A percentile compares a stretch with the other conserved stretches of the same genome.
phyloP scores from a whole-genome alignment of 768 basidiomycete species.

The Lentinula boryana region DNA sequence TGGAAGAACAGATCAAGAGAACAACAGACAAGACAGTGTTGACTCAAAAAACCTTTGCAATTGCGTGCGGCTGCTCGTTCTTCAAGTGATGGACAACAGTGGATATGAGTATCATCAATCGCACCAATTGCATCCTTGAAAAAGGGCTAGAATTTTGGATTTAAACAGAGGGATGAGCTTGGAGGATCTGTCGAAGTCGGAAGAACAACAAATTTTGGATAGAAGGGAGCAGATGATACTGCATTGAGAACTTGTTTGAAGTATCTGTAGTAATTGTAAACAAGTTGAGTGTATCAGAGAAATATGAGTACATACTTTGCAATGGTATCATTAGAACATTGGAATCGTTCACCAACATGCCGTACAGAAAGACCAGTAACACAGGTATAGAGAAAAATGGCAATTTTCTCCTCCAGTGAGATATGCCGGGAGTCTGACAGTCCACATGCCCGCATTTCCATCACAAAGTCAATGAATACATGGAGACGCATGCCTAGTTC shows the following conservation, averaged over 20 bases:
- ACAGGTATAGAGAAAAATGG: conserved; percentile 13
- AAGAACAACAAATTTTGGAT: conserved; percentile 13
- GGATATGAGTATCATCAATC: conserved; percentile 26
- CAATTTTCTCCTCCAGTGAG: conserved; percentile 10
- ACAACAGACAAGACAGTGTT: conserved; percentile 10
- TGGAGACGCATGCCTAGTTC: conserved; percentile 13
- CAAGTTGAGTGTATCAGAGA: no score
- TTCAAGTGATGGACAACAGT: conserved; percentile 13
- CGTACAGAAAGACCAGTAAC: conserved; percentile 12
- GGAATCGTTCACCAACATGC: conserved; percentile 12
- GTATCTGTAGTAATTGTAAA: background rate
- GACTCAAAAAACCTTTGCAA: background rate
- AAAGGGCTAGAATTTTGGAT: conserved; percentile 23
- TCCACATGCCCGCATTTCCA: conserved; percentile 1
- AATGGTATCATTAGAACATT: background rate
- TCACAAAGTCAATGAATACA: conserved; percentile 11
- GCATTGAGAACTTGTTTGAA: conserved; percentile 9
- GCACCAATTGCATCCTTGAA: conserved; percentile 27
- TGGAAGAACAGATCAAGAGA: conserved; percentile 26
- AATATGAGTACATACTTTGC: no score
- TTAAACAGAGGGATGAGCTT: conserved; percentile 13
- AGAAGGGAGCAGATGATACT: conserved; percentile 11
- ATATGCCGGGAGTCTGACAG: conserved; percentile 5
- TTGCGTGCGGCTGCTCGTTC: conserved; percentile 16
- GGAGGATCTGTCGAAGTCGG: conserved; percentile 11